Evolutionary conservation across 148 eudicot genomes (phyloP).

Genomic region (Vaccinium macrocarpon): DNA sequence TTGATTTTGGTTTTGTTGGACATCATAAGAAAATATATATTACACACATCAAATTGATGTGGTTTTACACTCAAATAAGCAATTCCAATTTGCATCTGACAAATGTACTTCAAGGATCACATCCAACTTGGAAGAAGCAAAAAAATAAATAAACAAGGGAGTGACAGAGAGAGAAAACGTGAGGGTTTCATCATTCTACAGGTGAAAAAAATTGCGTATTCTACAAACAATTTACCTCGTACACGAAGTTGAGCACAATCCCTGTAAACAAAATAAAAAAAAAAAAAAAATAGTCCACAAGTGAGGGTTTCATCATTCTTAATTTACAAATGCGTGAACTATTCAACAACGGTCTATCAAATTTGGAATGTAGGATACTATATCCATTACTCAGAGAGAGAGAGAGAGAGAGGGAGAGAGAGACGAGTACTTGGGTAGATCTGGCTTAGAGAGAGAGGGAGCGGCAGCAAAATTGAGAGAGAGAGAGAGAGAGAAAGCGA

Average conservation of each 20-base stretch:
- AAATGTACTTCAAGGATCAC: too few relatives aligned
- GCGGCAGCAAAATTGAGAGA: too few relatives aligned
- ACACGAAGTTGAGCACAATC: slow-evolving; percentile 89
- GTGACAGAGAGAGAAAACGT: too few relatives aligned
- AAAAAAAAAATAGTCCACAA: background rate
- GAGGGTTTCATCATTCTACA: too few relatives aligned
- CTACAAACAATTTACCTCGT: slow-evolving; percentile 53
- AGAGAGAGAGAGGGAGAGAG: slow-evolving; percentile 9
- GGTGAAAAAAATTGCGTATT: background rate
- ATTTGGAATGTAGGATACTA: background rate
- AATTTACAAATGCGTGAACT: background rate
- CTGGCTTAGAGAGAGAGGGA: slow-evolving; percentile 7
- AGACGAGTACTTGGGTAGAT: background rate
- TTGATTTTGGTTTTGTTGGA: too few relatives aligned
- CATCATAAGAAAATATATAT: too few relatives aligned
- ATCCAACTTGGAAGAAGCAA: too few relatives aligned
- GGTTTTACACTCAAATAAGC: too few relatives aligned
- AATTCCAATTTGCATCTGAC: too few relatives aligned
- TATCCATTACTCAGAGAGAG: background rate
- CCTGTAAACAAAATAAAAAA: slow-evolving; percentile 46
- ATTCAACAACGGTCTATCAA: background rate
- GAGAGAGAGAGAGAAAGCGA: too few relatives aligned
- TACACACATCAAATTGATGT: too few relatives aligned
- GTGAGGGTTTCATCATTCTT: background rate
- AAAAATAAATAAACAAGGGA: too few relatives aligned